Base-by-base conservation (phyloP, 2,329 filamentous ascomycete species). In the Periconia digitata region DNA sequence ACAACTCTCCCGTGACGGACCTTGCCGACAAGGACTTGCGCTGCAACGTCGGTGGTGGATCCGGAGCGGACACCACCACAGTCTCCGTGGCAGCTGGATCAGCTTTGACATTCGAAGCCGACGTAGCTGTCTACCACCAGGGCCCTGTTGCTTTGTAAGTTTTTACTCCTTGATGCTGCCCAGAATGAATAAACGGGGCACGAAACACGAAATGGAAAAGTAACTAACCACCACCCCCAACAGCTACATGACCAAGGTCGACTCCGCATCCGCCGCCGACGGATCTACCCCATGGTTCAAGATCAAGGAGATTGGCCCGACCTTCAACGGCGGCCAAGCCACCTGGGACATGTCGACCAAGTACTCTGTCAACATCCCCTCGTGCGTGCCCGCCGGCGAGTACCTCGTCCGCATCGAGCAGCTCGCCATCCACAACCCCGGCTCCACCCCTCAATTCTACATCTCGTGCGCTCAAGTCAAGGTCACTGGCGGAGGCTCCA, bases 361-460 rank as follows among this genome's bases (percentile, higher is more conserved):
- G 13, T 70, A 70, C 54, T 53, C 54, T 8, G 72, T 71, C 45
- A 69, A 59, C 6, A 70, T 79, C 32, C 76, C 76, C 4, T 64
- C 59, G 6, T 71, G 70, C 38, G 61, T 73, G 3, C 66, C 76
- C 6, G 60, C 69, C 22, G 75, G 76, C 27, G 67, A 79, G 48
- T 78, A 79, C 57, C 69, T 79, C 17, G 63, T 79, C 35, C 71
- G 76, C 22, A 72, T 75, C 43, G 76, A 79, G 63, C 76, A 78
- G 53, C 74, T 79, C 45, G 76, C 63, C 12, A 70, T 79, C 23
- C 75, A 77, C 62, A 73, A 74, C 55, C 74, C 72, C 6, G 59
- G 62, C 20, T 44, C 40, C 7, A 43, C 50, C 20, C 61, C 63
- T 16, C 58, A 67, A 29, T 67, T 65, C 55, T 72, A 70, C 53